Conservation (phyloP, 2,329 filamentous ascomycete genomes). For the Alternaria rosae region DNA sequence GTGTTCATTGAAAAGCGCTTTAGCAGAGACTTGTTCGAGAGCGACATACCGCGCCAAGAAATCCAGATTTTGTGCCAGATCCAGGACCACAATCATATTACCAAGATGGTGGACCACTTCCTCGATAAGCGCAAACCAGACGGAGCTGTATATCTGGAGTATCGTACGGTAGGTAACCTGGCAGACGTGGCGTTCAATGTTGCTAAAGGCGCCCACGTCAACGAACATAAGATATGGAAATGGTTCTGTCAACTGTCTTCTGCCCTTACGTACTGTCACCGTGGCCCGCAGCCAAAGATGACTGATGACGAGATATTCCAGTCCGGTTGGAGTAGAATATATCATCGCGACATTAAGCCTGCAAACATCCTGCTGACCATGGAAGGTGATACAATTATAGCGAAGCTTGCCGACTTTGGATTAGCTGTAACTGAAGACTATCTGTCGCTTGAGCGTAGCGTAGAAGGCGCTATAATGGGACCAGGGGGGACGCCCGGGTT, state of each 20-base stretch:
- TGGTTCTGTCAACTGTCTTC: constrained; percentile 23
- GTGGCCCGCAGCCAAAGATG: constrained; percentile 13
- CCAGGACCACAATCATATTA: constrained; percentile 13
- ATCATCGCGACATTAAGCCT: constrained; percentile 30
- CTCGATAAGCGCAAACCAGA: constrained; percentile 3
- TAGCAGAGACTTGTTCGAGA: neutral
- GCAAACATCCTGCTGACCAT: constrained; percentile 26
- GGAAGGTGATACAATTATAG: constrained; percentile 13
- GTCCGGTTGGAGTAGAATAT: constrained; percentile 20
- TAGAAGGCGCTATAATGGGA: neutral
- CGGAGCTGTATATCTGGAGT: constrained; percentile 25
- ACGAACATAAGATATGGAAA: constrained; percentile 22
- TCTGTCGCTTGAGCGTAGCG: neutral
- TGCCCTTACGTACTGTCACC: constrained; percentile 21
- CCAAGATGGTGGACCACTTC: constrained; percentile 22
- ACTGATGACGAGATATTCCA: constrained; percentile 7
- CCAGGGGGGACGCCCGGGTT: constrained; percentile 16
- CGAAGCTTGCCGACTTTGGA: constrained; percentile 30
- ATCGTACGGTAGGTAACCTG: constrained; percentile 18
- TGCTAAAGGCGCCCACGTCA: neutral
- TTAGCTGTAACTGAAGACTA: constrained; percentile 14
- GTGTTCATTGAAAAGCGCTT: constrained; percentile 28
- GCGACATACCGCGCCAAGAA: constrained; percentile 12
- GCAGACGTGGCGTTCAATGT: neutral
- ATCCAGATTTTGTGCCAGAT: constrained; percentile 20